phyloP scores from a whole-genome alignment of 768 basidiomycete genomes.

The Dictyophora rubrovolvata region DNA sequence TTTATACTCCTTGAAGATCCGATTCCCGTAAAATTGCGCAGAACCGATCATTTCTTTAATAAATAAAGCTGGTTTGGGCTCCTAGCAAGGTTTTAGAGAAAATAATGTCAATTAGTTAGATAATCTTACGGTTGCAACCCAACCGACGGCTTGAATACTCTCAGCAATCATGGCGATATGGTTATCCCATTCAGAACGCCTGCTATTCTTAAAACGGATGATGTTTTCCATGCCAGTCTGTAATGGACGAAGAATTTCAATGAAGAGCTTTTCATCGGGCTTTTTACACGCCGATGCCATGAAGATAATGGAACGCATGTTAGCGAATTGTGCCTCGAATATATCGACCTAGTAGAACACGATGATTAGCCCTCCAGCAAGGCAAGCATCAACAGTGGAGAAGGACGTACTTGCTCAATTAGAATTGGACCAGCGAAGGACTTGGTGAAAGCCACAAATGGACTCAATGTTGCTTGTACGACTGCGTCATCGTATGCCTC shows the following conservation, averaged over 20 bases:
- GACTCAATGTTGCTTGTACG: conserved; percentile 62
- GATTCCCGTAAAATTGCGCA: conserved; percentile 79
- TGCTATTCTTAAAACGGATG: conserved; percentile 72
- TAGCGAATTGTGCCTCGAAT: conserved; percentile 55
- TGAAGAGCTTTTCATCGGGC: conserved; percentile 54
- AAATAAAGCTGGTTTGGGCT: conserved; percentile 72
- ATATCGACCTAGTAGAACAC: conserved; percentile 47
- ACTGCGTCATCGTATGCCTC: conserved; percentile 65
- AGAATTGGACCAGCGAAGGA: conserved; percentile 60
- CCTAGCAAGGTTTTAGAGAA: conserved; percentile 20
- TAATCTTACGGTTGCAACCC: conserved; percentile 69
- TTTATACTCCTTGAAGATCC: conserved; percentile 86
- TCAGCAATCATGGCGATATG: conserved; percentile 79
- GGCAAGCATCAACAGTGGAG: not conserved
- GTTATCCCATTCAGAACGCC: conserved; percentile 70
- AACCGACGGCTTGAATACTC: conserved; percentile 71
- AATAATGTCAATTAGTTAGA: conserved; percentile 1
- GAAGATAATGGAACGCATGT: conserved; percentile 59
- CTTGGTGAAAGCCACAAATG: conserved; percentile 63
- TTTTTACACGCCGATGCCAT: conserved; percentile 68
- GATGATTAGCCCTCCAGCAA: not conserved
- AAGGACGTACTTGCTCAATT: conserved; percentile 59
- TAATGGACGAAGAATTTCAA: conserved; percentile 53
- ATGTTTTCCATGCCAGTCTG: conserved; percentile 65
- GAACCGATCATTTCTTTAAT: conserved; percentile 81